Evolutionary conservation across 306 rosid species (phyloP).

Genomic region (Lathyrus tuberosus): DNA sequence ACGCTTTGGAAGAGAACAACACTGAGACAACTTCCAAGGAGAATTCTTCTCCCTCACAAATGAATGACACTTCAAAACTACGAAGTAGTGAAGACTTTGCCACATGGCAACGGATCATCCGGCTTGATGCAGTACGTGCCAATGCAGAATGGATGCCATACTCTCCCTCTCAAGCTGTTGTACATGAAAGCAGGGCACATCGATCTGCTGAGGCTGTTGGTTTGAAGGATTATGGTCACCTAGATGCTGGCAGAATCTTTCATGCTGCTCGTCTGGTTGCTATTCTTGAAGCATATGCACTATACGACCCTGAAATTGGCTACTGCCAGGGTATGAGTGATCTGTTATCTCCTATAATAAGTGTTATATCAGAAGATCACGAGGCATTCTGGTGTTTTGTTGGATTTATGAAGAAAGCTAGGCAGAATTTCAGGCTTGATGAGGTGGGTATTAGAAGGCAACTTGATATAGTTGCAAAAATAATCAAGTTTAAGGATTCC

Average conservation of each 20-base stretch:
- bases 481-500: constrained; percentile 81
- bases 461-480: constrained; percentile 79
- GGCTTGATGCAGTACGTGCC: constrained; percentile 95
- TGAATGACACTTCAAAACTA: constrained; percentile 53
- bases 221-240: constrained; percentile 88
- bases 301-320: constrained; percentile 94
- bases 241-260: constrained; percentile 79
- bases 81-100: constrained; percentile 71
- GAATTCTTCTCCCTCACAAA: constrained; percentile 58
- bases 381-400: constrained; percentile 99
- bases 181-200: constrained; percentile 65
- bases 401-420: constrained; percentile 98
- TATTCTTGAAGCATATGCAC: constrained; percentile 96
- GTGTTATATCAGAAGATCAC: constrained; percentile 82
- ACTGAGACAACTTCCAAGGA: constrained; percentile 55
- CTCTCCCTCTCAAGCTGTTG: constrained; percentile 66
- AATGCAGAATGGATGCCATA: constrained; percentile 85
- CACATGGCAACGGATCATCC: constrained; percentile 96
- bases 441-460: constrained; percentile 97
- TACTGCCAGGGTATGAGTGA: constrained; percentile 99
- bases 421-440: constrained; percentile 97
- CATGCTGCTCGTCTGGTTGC: constrained; percentile 96
- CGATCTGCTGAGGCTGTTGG: constrained; percentile 91
- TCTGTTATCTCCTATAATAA: constrained; percentile 87
- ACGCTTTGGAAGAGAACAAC: constrained; percentile 60